A percentile compares a stretch with the other conserved stretches of the same genome.
These are phyloP conservation scores for Hypoxylon lienhwacheense DNA, from an alignment of 495 filamentous ascomycete species.

Conservation along the genomic window DNA sequence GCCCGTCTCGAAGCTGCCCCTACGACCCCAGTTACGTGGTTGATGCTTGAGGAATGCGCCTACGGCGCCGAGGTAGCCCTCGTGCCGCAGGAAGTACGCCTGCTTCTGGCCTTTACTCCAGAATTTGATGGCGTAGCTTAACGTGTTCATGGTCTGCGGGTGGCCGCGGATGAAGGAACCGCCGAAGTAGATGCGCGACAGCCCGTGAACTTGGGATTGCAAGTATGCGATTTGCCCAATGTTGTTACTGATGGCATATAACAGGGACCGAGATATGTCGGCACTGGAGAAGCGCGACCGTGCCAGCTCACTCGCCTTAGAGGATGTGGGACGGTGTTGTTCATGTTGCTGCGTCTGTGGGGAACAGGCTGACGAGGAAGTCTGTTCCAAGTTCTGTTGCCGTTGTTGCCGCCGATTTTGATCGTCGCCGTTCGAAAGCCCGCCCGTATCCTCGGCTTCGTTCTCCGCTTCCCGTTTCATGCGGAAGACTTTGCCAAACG, in stretches of 20 bases:
- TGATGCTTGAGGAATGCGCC: constrained; percentile 92
- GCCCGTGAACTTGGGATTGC: constrained; percentile 85
- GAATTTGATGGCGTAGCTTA: constrained; percentile 93
- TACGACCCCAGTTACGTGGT: constrained; percentile 86
- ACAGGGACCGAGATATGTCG: constrained; percentile 61
- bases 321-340: constrained; percentile 17
- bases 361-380: constrained; percentile 1
- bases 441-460: constrained; percentile 75
- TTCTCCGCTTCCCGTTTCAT: constrained; percentile 75
- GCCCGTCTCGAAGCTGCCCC: constrained; percentile 64
- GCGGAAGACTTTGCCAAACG: constrained; percentile 93
- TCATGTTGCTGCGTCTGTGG: constrained; percentile 16
- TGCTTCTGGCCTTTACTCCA: constrained; percentile 94
- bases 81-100: constrained; percentile 93
- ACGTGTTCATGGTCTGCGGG: constrained; percentile 93
- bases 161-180: constrained; percentile 97
- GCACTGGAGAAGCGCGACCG: constrained; percentile 47
- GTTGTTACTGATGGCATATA: constrained; percentile 91
- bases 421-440: constrained; percentile 57
- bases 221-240: constrained; percentile 97
- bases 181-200: constrained; percentile 95
- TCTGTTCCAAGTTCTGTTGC: constrained; percentile 20
- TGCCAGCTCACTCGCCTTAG: constrained; percentile 16
- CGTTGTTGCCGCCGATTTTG: constrained; percentile 24
- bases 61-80: constrained; percentile 95